These are phyloP conservation scores for Microdochium bolleyi DNA, from an alignment of 2,329 filamentous ascomycete species.

Conservation along the genomic window DNA sequence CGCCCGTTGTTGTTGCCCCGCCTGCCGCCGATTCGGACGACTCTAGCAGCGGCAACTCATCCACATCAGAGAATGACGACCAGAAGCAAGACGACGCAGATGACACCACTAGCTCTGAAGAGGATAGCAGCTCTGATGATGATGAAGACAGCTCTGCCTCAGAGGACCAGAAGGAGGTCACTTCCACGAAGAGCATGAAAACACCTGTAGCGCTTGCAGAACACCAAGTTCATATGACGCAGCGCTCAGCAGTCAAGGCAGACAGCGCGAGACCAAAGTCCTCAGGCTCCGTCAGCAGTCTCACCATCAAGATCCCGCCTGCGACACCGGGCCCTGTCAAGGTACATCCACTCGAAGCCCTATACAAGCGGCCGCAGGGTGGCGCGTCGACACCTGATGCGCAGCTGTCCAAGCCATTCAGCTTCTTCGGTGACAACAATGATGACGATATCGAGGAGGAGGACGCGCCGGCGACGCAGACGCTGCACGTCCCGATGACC, in stretches of 20 bases:
- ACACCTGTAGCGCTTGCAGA: conserved; percentile 11
- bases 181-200: not conserved
- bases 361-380: conserved; percentile 69
- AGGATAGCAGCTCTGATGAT: conserved; percentile 14
- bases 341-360: conserved; percentile 81
- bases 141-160: conserved; percentile 10
- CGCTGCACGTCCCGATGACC: conserved; percentile 57
- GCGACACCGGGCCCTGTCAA: conserved; percentile 33
- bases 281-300: conserved; percentile 37
- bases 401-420: conserved; percentile 56
- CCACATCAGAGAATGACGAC: conserved; percentile 21
- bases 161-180: conserved; percentile 2
- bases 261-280: conserved; percentile 36
- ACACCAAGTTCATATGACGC: conserved; percentile 7
- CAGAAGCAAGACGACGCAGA: conserved; percentile 18
- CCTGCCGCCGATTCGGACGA: conserved; percentile 20
- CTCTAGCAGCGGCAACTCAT: conserved; percentile 29
- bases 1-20: conserved; percentile 1
- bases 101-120: not conserved
- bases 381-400: conserved; percentile 26
- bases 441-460: conserved; percentile 31
- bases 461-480: conserved; percentile 4
- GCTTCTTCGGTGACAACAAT: conserved; percentile 60
- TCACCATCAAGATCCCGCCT: conserved; percentile 49
- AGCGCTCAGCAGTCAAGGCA: conserved; percentile 13